A percentile compares a stretch with the other conserved stretches of the same genome.
Conservation (phyloP, 2,329 filamentous ascomycete species). For the Trichoderma semiorbis region DNA sequence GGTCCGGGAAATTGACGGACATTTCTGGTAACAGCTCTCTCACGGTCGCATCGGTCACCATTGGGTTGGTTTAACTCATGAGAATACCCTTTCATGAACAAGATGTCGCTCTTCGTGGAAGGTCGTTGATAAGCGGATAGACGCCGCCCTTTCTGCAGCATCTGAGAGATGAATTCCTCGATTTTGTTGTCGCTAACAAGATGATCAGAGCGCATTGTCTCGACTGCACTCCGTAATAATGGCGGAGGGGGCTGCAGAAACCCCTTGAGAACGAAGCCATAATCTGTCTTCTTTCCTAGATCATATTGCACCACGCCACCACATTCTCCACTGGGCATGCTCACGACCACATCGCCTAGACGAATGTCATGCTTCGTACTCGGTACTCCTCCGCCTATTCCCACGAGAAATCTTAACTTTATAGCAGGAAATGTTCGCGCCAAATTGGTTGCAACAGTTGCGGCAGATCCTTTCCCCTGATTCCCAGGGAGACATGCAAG, state of each 20-base stretch:
- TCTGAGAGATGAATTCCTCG: conserved; percentile 2
- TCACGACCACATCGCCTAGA: not conserved
- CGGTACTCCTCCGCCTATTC: not conserved
- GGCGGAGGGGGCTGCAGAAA: conserved; percentile 18
- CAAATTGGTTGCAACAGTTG: not conserved
- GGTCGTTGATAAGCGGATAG: not conserved
- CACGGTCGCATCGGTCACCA: not conserved
- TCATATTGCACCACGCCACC: not conserved
- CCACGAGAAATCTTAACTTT: not conserved
- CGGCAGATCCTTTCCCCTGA: not conserved
- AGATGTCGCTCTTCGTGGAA: not conserved
- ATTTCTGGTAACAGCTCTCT: not conserved
- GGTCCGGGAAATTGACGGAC: not conserved
- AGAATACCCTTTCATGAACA: not conserved
- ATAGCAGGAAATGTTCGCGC: not conserved
- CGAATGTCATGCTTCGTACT: not conserved
- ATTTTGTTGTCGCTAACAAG: conserved; percentile 16
- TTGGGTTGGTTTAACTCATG: not conserved
- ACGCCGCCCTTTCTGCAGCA: not conserved
- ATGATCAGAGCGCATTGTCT: conserved; percentile 22
- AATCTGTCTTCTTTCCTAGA: not conserved
- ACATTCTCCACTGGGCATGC: not conserved
- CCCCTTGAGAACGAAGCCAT: not conserved
- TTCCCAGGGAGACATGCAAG: not conserved
- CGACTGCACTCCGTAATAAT: conserved; percentile 20